These are phyloP conservation scores for Capronia coronata DNA, from an alignment of 2,329 filamentous ascomycete genomes.

Conservation along the genomic window DNA sequence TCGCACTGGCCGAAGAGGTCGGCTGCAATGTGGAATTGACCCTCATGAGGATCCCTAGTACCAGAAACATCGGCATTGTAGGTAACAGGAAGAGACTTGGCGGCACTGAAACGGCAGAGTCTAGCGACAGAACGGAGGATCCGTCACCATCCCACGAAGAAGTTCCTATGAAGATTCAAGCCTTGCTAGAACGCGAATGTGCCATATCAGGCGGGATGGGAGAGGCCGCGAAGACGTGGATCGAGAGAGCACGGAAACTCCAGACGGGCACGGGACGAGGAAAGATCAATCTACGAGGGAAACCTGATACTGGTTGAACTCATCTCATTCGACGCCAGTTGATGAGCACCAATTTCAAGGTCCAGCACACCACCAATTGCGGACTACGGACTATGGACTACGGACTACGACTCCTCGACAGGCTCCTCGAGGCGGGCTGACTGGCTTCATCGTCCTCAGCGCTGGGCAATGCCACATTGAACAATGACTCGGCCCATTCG, in stretches of 20 bases:
- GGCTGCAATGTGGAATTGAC: slow-evolving; percentile 75
- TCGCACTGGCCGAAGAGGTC: slow-evolving; percentile 61
- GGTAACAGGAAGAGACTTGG: slow-evolving; percentile 47
- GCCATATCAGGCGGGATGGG: slow-evolving; percentile 40
- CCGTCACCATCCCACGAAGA: slow-evolving; percentile 45
- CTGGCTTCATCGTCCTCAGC: slow-evolving; percentile 31
- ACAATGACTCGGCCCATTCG: slow-evolving; percentile 56
- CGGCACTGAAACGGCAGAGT: neutral
- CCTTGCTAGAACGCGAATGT: slow-evolving; percentile 54
- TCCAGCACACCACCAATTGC: neutral
- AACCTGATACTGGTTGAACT: slow-evolving; percentile 1
- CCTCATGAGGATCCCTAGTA: slow-evolving; percentile 84
- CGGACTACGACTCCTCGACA: slow-evolving; percentile 23
- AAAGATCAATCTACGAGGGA: slow-evolving; percentile 26
- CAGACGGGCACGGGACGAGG: slow-evolving; percentile 42
- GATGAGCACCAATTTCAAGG: too few relatives aligned
- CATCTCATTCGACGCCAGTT: neutral
- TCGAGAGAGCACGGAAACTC: slow-evolving; percentile 46
- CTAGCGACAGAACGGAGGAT: slow-evolving; percentile 1
- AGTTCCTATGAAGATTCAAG: slow-evolving; percentile 55
- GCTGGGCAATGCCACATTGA: slow-evolving; percentile 39
- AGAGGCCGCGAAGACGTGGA: slow-evolving; percentile 45
- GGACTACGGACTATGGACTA: too few relatives aligned
- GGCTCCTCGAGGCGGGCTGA: slow-evolving; percentile 24
- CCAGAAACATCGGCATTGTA: slow-evolving; percentile 74